Conservation (phyloP, 2,329 filamentous ascomycete genomes). For the Aureobasidium sp. region DNA sequence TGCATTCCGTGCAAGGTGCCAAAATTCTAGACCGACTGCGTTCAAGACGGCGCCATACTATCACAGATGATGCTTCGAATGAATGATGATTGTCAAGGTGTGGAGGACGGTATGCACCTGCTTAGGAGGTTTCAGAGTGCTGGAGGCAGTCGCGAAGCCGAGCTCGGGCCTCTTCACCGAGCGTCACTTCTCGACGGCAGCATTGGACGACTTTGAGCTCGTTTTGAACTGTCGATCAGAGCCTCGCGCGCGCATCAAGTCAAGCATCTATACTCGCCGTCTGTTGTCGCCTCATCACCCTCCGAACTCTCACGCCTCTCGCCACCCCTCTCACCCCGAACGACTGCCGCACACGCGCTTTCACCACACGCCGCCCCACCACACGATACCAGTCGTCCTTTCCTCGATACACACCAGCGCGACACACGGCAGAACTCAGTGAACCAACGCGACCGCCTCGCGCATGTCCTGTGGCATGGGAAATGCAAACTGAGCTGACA, state of each 20-base stretch:
- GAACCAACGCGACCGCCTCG: conserved; percentile 7
- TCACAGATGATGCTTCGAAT: neutral
- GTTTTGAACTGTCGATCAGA: neutral
- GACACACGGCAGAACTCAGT: neutral
- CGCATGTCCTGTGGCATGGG: conserved; percentile 9
- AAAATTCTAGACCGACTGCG: neutral
- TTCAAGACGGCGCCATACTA: neutral
- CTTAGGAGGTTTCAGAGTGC: neutral
- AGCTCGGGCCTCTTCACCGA: neutral
- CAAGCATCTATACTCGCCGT: conserved; percentile 3
- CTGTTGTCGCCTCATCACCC: neutral
- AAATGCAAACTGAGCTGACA: conserved; percentile 17
- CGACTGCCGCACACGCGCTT: neutral
- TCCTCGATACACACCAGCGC: neutral
- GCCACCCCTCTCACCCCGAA: neutral
- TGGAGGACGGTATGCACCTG: neutral
- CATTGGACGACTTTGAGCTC: neutral
- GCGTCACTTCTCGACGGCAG: neutral
- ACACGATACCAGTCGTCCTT: neutral
- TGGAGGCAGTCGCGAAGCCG: neutral
- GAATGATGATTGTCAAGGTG: neutral
- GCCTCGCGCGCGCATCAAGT: conserved; percentile 2
- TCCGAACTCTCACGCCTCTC: neutral
- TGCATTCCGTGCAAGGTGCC: neutral
- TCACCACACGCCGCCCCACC: neutral